A percentile compares a stretch with the other conserved stretches of the same genome.
Conservation (phyloP, 371 early-diverging fungal genomes). For the Circinella umbellata region DNA sequence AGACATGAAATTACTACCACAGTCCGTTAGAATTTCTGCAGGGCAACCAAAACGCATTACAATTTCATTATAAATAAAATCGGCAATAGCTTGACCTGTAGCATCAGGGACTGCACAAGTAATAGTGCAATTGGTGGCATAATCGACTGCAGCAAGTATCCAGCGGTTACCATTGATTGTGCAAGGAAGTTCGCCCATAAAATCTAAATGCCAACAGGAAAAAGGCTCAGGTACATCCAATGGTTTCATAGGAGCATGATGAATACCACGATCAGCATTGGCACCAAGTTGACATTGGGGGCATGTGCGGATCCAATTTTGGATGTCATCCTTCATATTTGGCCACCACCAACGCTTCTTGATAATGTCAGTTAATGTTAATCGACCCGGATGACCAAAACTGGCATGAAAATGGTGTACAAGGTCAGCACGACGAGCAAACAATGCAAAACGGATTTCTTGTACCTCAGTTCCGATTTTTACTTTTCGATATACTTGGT, state of each 20-base stretch:
- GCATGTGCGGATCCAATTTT: constrained; percentile 22
- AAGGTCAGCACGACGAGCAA: constrained; percentile 20
- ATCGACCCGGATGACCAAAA: constrained; percentile 22
- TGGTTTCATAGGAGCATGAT: constrained; percentile 19
- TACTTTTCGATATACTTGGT: neutral
- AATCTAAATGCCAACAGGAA: constrained; percentile 32
- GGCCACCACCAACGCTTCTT: constrained; percentile 38
- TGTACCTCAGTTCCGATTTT: neutral
- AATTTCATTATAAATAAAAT: constrained; percentile 32
- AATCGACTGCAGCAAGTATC: constrained; percentile 42
- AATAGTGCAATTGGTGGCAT: constrained; percentile 42
- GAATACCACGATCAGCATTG: neutral
- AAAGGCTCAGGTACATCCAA: constrained; percentile 9
- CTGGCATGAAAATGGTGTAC: constrained; percentile 25
- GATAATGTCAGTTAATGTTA: constrained; percentile 21
- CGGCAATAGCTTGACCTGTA: constrained; percentile 19
- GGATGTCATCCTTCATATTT: constrained; percentile 18
- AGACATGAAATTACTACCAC: constrained; percentile 28
- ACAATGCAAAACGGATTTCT: constrained; percentile 4
- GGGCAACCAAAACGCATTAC: constrained; percentile 37
- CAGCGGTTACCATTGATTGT: constrained; percentile 25
- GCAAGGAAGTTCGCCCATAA: constrained; percentile 26
- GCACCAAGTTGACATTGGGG: constrained; percentile 28
- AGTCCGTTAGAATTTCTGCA: constrained; percentile 27
- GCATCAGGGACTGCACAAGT: constrained; percentile 41